Base-by-base conservation (phyloP, 148 eudicot genomes). In the Cornus kousa region DNA sequence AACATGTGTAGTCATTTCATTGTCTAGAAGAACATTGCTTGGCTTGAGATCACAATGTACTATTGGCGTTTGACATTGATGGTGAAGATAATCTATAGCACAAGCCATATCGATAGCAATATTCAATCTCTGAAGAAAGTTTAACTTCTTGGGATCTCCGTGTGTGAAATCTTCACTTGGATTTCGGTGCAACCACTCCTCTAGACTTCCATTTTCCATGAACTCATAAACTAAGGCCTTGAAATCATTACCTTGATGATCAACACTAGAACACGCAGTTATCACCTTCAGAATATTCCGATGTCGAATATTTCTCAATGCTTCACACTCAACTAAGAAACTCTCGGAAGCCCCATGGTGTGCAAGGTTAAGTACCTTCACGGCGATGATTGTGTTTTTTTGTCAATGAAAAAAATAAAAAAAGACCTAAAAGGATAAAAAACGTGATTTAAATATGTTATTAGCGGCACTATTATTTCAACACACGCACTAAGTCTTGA, bases 121-220 rank as follows among this genome's bases (percentile, higher is more conserved):
- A 53, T 53, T 53, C 19, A 53, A 53, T 14, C 59, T 53, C 59
- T 53, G 59, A 53, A 12, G 59, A 53, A 53, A 16, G 19, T 53
- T 14, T 14, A 53, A 16, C 19, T 53, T 53, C 59, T 16, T 13
- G 14, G 59, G 59, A 17, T 2, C 5, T 12, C 12, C 17, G 1
- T 53, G 17, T 53, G 59, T 16, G 7, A 43, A 43, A 43, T 43
- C 48, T 43, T 53, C 14, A 53, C 59, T 53, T 53, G 59, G 19
- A 53, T 14, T 31, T 10, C 14, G 28, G 20, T 73, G 75, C 64
- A 73, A 28, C 75, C 75, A 73, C 59, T 50, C 31, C 2, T 73
- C 75, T 73, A 73, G 59, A 50, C 37, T 73, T 11, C 75, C 75
- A 23, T 73, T 73, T 5, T 19, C 37, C 75, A 73, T 73, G 75